phyloP scores from a whole-genome alignment of 2,329 filamentous ascomycete species.

The Apiospora sp. region DNA sequence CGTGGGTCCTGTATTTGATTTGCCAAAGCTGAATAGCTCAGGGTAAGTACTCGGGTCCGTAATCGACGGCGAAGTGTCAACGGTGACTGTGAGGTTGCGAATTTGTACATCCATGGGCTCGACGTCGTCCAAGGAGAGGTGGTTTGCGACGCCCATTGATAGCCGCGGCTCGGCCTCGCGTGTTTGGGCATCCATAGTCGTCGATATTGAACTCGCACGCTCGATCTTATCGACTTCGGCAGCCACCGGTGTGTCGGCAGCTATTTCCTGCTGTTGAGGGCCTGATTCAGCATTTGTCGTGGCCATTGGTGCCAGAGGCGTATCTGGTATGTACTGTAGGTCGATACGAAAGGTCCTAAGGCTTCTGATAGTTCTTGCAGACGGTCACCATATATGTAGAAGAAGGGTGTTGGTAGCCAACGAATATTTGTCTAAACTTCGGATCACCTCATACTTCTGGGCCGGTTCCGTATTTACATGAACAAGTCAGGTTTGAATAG shows the following conservation, averaged over 20 bases:
- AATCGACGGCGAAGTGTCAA: slow-evolving; percentile 65
- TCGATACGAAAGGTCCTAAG: not conserved
- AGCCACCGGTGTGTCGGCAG: not conserved
- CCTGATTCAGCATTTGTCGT: not conserved
- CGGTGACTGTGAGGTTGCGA: slow-evolving; percentile 58
- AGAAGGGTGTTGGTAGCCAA: not conserved
- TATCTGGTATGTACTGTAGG: not conserved
- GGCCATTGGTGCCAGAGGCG: not conserved
- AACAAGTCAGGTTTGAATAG: not conserved
- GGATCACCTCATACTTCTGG: slow-evolving; percentile 10
- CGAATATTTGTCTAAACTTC: not conserved
- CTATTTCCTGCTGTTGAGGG: not conserved
- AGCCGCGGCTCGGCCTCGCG: slow-evolving; percentile 6
- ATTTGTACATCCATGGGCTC: slow-evolving; percentile 55
- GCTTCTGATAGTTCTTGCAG: not conserved
- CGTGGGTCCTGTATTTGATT: slow-evolving; percentile 37
- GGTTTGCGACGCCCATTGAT: slow-evolving; percentile 23
- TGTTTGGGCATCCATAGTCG: slow-evolving; percentile 21
- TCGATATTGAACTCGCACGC: slow-evolving; percentile 25
- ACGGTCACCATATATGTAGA: not conserved
- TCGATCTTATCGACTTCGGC: slow-evolving; percentile 23
- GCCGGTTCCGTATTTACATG: not conserved
- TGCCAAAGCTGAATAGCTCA: slow-evolving; percentile 47
- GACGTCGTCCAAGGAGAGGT: slow-evolving; percentile 43
- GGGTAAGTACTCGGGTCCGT: slow-evolving; percentile 57